A percentile compares a stretch with the other conserved stretches of the same genome.
phyloP scores from a whole-genome alignment of 352 stramenopile species.

The Sclerospora graminicola region DNA sequence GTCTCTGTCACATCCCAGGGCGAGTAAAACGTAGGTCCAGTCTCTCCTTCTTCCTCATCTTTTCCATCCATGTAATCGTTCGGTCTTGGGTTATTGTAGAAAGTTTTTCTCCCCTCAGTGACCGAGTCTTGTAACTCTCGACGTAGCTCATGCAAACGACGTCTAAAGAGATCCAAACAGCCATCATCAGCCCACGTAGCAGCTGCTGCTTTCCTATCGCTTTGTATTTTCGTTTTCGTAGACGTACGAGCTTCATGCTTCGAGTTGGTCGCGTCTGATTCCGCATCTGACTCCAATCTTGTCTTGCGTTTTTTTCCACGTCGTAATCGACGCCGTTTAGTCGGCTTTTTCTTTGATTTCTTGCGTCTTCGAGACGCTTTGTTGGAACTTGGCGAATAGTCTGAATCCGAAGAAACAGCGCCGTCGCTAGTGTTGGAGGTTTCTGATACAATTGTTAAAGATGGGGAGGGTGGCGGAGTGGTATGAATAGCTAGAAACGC shows the following conservation, averaged over 20 bases:
- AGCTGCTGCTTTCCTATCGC: conserved; percentile 16
- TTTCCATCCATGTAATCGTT: conserved; percentile 3
- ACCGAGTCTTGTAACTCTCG: conserved; percentile 17
- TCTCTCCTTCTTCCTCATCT: conserved; percentile 1
- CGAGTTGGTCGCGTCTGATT: conserved; percentile 1
- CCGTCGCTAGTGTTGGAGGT: conserved; percentile 8
- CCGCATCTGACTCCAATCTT: conserved; percentile 2
- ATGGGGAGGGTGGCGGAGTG: conserved; percentile 7
- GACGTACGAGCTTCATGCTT: not conserved
- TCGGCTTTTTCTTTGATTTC: conserved; percentile 1
- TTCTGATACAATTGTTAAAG: conserved; percentile 1
- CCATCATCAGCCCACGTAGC: conserved; percentile 38
- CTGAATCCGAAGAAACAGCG: conserved; percentile 25
- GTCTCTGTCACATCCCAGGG: conserved; percentile 47
- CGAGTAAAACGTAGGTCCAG: conserved; percentile 24
- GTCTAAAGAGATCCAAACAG: conserved; percentile 19
- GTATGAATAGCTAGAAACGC: conserved; percentile 5
- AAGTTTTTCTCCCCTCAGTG: conserved; percentile 17
- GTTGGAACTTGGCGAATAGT: conserved; percentile 16
- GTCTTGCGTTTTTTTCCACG: conserved; percentile 3
- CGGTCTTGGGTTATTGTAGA: conserved; percentile 33
- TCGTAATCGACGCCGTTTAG: conserved; percentile 16
- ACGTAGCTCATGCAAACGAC: conserved; percentile 24
- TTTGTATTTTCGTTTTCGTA: conserved; percentile 3
- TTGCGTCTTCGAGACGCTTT: conserved; percentile 1